phyloP scores from a whole-genome alignment of 108 stramenopile species.

The Thalassiosira profunda region DNA sequence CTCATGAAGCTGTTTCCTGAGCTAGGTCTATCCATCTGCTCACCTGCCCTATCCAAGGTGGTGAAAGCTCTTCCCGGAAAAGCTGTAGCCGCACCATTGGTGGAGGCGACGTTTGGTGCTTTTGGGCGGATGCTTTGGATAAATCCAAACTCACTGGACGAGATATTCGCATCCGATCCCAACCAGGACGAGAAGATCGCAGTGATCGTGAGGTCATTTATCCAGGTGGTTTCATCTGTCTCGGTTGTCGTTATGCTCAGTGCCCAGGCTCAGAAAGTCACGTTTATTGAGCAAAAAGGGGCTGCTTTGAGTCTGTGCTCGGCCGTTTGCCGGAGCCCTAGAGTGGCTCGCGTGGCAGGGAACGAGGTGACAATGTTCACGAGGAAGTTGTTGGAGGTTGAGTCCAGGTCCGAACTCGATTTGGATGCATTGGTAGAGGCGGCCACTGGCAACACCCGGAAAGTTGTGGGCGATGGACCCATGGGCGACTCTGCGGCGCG shows the following conservation, averaged over 20 bases:
- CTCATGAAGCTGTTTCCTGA: conserved; percentile 46
- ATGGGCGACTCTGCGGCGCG: conserved; percentile 23
- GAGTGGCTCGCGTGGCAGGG: conserved; percentile 25
- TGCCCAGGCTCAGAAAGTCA: conserved; percentile 17
- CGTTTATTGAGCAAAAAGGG: conserved; percentile 42
- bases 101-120: conserved; percentile 16
- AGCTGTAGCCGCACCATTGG: conserved; percentile 12
- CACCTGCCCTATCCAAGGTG: conserved; percentile 23
- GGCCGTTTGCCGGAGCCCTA: conserved; percentile 20
- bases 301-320: conserved; percentile 33
- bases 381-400: conserved; percentile 18
- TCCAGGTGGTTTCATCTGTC: conserved; percentile 28
- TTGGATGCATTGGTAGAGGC: conserved; percentile 31
- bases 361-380: conserved; percentile 26
- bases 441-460: conserved; percentile 27
- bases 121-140: conserved; percentile 39
- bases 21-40: conserved; percentile 19
- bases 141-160: conserved; percentile 24
- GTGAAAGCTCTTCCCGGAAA: conserved; percentile 9
- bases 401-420: conserved; percentile 13
- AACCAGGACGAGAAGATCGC: conserved; percentile 25
- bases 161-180: conserved; percentile 22
- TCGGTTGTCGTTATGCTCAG: conserved; percentile 28
- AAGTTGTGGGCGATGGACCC: conserved; percentile 47
- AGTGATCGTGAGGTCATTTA: conserved; percentile 16